A percentile compares a stretch with the other conserved stretches of the same genome.
These are phyloP conservation scores for Cryptococcus amylolentus DNA, from an alignment of 1,284 basidiomycete species.

Conservation along the genomic window DNA sequence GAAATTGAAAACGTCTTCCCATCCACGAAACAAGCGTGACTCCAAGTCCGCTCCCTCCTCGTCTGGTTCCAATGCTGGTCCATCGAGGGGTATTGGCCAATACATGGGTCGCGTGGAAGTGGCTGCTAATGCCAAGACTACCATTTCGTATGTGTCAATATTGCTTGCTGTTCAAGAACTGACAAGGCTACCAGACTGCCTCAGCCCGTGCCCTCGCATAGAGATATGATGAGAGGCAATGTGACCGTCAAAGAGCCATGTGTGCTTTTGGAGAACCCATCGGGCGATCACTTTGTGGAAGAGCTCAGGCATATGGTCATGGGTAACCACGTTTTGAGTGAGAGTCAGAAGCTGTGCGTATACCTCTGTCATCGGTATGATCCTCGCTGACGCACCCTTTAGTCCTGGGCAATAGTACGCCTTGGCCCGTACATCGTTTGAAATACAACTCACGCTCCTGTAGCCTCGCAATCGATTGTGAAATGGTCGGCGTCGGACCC, in stretches of 20 bases:
- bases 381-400: neutral
- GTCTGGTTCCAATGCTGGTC: too few relatives aligned
- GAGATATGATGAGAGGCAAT: neutral
- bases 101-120: neutral
- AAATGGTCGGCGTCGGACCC: slow-evolving; percentile 94
- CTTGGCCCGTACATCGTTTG: neutral
- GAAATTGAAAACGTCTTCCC: too few relatives aligned
- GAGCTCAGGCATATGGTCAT: slow-evolving; percentile 3
- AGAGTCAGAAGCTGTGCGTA: neutral
- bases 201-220: neutral
- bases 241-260: neutral
- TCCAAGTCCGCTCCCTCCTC: too few relatives aligned
- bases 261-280: neutral
- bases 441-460: neutral
- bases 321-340: neutral
- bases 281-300: neutral
- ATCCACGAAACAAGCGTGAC: too few relatives aligned
- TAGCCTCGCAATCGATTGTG: slow-evolving; percentile 37
- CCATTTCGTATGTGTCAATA: neutral
- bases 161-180: neutral
- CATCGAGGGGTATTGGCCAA: neutral
- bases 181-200: neutral
- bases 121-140: neutral
- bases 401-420: slow-evolving; percentile 1
- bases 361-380: neutral